Evolutionary conservation across 768 basidiomycete species (phyloP).

Genomic region (Phlegmacium glaucopus): DNA sequence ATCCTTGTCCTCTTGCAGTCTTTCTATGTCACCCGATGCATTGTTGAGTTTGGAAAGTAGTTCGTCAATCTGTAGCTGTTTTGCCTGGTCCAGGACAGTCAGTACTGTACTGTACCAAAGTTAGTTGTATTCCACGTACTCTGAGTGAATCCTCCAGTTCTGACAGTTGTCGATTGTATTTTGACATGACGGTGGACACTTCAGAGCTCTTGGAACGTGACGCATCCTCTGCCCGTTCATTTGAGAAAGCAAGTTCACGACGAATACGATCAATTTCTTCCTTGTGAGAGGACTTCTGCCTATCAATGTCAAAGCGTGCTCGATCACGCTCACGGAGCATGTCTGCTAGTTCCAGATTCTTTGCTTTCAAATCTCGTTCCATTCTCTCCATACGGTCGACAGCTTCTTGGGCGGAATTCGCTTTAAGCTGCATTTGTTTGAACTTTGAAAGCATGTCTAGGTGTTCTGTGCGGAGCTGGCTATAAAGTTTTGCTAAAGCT

Average conservation of each 20-base stretch:
- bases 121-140: constrained; percentile 40
- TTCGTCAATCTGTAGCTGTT: constrained; percentile 97
- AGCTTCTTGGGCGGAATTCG: constrained; percentile 96
- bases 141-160: constrained; percentile 96
- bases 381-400: constrained; percentile 98
- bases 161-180: constrained; percentile 93
- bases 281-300: constrained; percentile 90
- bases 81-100: constrained; percentile 51
- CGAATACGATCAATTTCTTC: constrained; percentile 92
- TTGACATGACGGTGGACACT: constrained; percentile 80
- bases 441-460: constrained; percentile 95
- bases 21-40: constrained; percentile 72
- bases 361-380: constrained; percentile 97
- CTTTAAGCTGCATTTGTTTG: constrained; percentile 96
- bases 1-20: constrained; percentile 91
- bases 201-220: constrained; percentile 90
- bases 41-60: constrained; percentile 77
- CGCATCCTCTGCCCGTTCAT: constrained; percentile 96
- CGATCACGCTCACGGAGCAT: constrained; percentile 98
- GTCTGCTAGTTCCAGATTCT: constrained; percentile 96
- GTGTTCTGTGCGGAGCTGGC: constrained; percentile 95
- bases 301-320: constrained; percentile 92
- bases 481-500: constrained; percentile 96
- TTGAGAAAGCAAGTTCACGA: constrained; percentile 90
- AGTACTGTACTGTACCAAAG: not conserved